Conservation (phyloP, 163 green algal genomes). For the Botryococcus braunii region DNA sequence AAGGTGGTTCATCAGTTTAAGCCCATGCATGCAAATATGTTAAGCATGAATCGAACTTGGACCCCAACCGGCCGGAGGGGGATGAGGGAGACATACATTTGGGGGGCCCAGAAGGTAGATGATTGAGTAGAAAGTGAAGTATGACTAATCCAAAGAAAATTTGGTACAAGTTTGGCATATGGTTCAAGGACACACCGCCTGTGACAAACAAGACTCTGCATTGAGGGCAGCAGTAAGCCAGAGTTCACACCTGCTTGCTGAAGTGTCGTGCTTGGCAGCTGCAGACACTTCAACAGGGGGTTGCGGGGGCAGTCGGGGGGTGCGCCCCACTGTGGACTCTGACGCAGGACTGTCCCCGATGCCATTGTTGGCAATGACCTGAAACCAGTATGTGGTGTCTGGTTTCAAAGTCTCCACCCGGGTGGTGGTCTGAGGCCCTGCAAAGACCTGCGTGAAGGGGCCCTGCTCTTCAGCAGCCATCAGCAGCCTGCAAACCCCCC, state of each 20-base stretch:
- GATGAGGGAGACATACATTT: too few species aligned
- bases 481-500: not conserved
- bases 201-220: too few species aligned
- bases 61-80: too few species aligned
- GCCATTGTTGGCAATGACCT: constrained; percentile 35
- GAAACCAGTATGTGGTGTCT: constrained; percentile 32
- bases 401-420: constrained; percentile 23
- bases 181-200: too few species aligned
- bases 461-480: constrained; percentile 2
- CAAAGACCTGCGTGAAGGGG: constrained; percentile 23
- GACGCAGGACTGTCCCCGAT: constrained; percentile 30
- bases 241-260: not conserved
- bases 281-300: constrained; percentile 19
- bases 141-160: too few species aligned
- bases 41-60: too few species aligned
- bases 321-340: constrained; percentile 13
- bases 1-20: too few species aligned
- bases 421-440: constrained; percentile 11
- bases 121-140: too few species aligned
- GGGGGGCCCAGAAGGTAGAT: too few species aligned
- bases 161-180: too few species aligned
- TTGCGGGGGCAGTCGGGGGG: constrained; percentile 26
- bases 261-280: not conserved
- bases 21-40: too few species aligned
- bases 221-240: not conserved